Base-by-base conservation (phyloP, 768 basidiomycete genomes). In the Lactifluus subvellereus region DNA sequence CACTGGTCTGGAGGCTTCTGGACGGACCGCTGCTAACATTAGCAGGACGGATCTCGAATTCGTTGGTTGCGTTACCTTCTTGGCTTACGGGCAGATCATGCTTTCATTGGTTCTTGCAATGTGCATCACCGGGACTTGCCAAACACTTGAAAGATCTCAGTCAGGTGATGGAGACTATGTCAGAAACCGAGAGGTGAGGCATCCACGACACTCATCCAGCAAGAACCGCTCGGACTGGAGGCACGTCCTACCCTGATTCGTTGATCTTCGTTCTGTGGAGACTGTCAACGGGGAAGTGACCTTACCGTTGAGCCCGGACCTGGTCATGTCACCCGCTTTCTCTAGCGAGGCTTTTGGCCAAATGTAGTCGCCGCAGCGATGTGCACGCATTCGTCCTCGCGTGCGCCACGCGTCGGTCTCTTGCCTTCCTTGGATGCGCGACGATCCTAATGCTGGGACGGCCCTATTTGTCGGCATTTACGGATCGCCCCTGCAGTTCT, bases 381-480 rank as follows among this genome's bases (percentile, higher is more conserved):
- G 33, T 64, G 42, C 63, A 64, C 32, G 49, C 63, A 51, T 32
- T 53, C 35, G 49, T 55, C 63, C 63, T 60, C 63, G 22, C 59
- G 48, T 53, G 63, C 54, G 35, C 63, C 63, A 64, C 58, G 63
- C 63, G 63, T 56, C 63, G 59, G 63, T 60, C 54, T 14, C 22
- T 56, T 60, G 40, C 63, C 59, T 60, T 55, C 8, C 42, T 60
- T 60, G 52, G 59, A 43, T 18, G 14, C 4, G 14, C 54, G 63
- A 60, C 47, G 63, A 64, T 64, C 63, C 54, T 33, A 27, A n/a
- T n/a, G 40, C 40, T 14, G 45, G 40, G 27, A 37, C 14, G 35
- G n/a, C 43, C 27, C 16, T 13, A 30, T 20, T 22, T 1, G 5
- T 30, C 22, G 22, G 54, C n/a, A 32, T 51, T 35, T 30, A 13